phyloP scores from a whole-genome alignment of 2,329 filamentous ascomycete genomes.

The Huntiella omanensis region DNA sequence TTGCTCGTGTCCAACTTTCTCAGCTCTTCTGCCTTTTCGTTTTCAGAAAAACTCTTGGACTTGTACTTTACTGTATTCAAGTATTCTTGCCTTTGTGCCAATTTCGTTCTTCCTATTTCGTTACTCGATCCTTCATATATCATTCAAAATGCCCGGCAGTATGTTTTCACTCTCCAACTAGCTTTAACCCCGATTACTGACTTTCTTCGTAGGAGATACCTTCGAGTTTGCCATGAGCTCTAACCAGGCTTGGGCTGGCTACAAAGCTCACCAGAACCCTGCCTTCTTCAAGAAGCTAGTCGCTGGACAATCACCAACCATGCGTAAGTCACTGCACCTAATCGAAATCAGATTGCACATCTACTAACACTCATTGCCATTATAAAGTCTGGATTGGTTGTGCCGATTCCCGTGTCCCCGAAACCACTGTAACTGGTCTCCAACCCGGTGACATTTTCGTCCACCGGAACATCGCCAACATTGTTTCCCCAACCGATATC shows the following conservation, averaged over 20 bases:
- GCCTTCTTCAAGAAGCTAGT: conserved; percentile 51
- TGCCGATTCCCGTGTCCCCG: conserved; percentile 68
- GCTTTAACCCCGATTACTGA: background rate
- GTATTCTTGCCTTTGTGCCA: background rate
- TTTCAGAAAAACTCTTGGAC: background rate
- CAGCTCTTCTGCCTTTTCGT: background rate
- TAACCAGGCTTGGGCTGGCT: conserved; percentile 52
- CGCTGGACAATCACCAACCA: conserved; percentile 44
- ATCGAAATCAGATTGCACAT: background rate
- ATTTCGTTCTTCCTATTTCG: background rate
- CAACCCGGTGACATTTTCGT: conserved; percentile 74
- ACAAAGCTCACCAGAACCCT: conserved; percentile 46
- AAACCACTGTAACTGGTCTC: conserved; percentile 61
- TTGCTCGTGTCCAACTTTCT: too few species aligned
- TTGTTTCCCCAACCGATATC: conserved; percentile 56
- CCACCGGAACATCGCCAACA: conserved; percentile 81
- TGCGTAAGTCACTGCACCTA: conserved; percentile 26
- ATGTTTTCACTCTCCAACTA: background rate
- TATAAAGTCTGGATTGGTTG: conserved; percentile 62
- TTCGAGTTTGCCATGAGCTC: conserved; percentile 45
- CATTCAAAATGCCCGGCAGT: conserved; percentile 2
- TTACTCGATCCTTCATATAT: too few species aligned
- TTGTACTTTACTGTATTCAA: background rate
- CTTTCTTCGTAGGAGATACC: conserved; percentile 27
- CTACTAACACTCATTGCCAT: background rate